Evolutionary conservation across 208 protist species (phyloP).

Genomic region (Trypanosoma grayi): DNA sequence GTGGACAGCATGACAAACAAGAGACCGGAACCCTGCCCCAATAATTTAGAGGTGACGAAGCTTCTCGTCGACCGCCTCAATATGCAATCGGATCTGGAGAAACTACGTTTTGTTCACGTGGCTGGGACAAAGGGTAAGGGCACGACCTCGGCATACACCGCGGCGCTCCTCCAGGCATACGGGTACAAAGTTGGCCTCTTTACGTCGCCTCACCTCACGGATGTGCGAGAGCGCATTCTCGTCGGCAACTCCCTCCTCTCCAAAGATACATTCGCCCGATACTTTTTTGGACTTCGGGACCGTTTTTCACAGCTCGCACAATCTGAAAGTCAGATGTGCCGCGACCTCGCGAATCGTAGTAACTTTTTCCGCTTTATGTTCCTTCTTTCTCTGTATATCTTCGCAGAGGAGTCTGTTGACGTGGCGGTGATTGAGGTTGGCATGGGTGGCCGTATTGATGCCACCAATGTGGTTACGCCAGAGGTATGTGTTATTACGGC

Average conservation of each 20-base stretch:
- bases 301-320: slow-evolving; percentile 42
- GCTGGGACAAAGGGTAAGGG: slow-evolving; percentile 94
- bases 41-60: slow-evolving; percentile 91
- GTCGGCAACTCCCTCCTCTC: slow-evolving; percentile 73
- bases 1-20: slow-evolving; percentile 49
- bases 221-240: slow-evolving; percentile 82
- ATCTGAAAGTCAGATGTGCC: slow-evolving; percentile 54
- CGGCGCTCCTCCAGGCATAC: slow-evolving; percentile 72
- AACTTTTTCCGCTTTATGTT: slow-evolving; percentile 90
- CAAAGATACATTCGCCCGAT: slow-evolving; percentile 57
- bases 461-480: slow-evolving; percentile 89
- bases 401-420: slow-evolving; percentile 79
- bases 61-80: slow-evolving; percentile 75
- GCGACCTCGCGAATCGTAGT: slow-evolving; percentile 37
- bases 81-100: slow-evolving; percentile 90
- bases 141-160: slow-evolving; percentile 78
- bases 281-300: slow-evolving; percentile 81
- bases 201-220: slow-evolving; percentile 89
- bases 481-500: slow-evolving; percentile 90
- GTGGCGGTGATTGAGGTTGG: slow-evolving; percentile 93
- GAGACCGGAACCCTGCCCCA: slow-evolving; percentile 33
- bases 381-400: slow-evolving; percentile 76
- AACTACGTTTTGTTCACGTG: slow-evolving; percentile 93
- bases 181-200: slow-evolving; percentile 89
- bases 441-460: slow-evolving; percentile 91